Conservation (phyloP, 768 basidiomycete species). For the Tulasnella sp. region DNA sequence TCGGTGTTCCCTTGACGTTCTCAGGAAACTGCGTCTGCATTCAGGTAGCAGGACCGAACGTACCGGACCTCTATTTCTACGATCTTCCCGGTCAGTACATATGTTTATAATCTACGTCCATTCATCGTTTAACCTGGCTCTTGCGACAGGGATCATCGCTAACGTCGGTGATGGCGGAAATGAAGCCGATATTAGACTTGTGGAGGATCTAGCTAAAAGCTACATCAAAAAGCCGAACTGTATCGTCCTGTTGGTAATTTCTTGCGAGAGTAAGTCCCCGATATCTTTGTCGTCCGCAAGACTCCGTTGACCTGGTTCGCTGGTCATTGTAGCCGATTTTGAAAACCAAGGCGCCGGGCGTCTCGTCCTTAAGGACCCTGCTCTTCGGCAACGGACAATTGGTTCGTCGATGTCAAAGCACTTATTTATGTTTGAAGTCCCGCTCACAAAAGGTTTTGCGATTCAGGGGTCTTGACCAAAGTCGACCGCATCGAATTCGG, state of each 20-base stretch:
- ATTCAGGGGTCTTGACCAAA: constrained; percentile 70
- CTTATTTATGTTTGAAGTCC: neutral
- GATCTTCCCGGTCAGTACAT: constrained; percentile 58
- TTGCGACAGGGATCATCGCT: constrained; percentile 29
- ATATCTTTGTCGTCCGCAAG: neutral
- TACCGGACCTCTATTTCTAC: constrained; percentile 66
- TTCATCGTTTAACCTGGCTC: neutral
- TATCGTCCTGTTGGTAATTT: constrained; percentile 29
- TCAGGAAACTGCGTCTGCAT: constrained; percentile 61
- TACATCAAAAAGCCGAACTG: constrained; percentile 23
- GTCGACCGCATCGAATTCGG: constrained; percentile 66
- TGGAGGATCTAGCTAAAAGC: constrained; percentile 23
- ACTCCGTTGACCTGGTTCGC: neutral
- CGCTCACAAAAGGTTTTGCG: neutral
- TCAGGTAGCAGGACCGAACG: constrained; percentile 60
- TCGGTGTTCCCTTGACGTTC: constrained; percentile 44
- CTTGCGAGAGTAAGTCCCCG: constrained; percentile 26
- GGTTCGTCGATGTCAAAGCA: constrained; percentile 49
- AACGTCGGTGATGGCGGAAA: constrained; percentile 30
- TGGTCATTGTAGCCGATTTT: constrained; percentile 61
- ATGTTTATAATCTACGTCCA: neutral
- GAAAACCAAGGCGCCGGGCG: constrained; percentile 76
- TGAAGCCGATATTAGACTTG: constrained; percentile 26
- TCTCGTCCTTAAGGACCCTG: constrained; percentile 64
- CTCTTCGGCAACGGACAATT: constrained; percentile 67